Base-by-base conservation (phyloP, 305 asterid genomes). In the Fraxinus greggii region DNA sequence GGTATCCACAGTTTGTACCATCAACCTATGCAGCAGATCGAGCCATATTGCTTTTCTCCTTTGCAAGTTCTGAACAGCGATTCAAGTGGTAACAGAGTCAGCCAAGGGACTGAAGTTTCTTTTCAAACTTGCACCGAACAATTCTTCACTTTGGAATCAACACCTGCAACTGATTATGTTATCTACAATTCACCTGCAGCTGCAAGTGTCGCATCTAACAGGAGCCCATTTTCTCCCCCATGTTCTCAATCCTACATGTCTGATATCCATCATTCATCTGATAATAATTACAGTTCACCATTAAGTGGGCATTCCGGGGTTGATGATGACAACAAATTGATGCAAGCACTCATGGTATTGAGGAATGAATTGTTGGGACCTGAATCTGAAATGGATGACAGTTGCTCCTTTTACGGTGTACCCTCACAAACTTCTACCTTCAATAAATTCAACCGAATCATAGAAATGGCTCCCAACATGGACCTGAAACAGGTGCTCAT, bases 131-230 rank as follows among this genome's bases (percentile, higher is more conserved):
- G 75, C 84, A 65, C 85, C 3, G 97, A 91, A 31, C 93, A 90
- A 33, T 95, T 90, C 86, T 93, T 89, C 90, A 95, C 98, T 73
- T 85, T 94, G 79, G 98, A 95, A 61, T 95, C 99, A 8, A 88
- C 91, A 1, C 98, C 97, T 3, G 91, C 89, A 3, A 54, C 86
- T 5, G 90, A 86, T 63, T 88, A 56, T 74, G 75, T 51, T 51
- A 51, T 76, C 73, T 87, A 90, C 38, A 86, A 80, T 85, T 93
- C 98, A 24, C 95, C 97, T 79, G 89, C 97, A 65, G 85, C 91
- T 65, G 84, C 76, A 63, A 92, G 97, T 59, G 78, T 88, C 77
- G 86, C 98, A 15, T 92, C 98, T 77, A 89, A 33, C 38, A 84
- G 90, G 78, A 92, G 97, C 56, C 90, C 97, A 65, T 89, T 92